Evolutionary conservation across 768 basidiomycete genomes (phyloP).

Genomic region (Auriculariales sp.): DNA sequence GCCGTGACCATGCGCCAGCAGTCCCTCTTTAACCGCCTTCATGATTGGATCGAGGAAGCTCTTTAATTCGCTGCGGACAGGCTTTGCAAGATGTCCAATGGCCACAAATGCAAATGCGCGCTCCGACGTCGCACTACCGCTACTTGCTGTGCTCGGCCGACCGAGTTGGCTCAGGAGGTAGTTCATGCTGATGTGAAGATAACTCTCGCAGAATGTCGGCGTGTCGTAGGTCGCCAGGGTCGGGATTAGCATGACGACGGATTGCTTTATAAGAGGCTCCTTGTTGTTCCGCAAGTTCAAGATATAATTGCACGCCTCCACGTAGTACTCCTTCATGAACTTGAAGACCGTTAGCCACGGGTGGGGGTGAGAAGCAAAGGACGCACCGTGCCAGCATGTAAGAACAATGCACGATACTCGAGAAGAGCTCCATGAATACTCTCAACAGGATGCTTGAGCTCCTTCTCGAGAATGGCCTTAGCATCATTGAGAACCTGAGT

Average conservation of each 20-base stretch:
- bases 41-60: constrained; percentile 88
- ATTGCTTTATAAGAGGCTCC: constrained; percentile 78
- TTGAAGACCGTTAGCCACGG: constrained; percentile 13
- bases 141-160: no score
- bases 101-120: constrained; percentile 89
- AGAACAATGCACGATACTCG: constrained; percentile 79
- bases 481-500: constrained; percentile 84
- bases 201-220: constrained; percentile 79
- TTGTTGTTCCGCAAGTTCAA: constrained; percentile 77
- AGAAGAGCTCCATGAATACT: constrained; percentile 85
- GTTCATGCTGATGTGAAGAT: constrained; percentile 86
- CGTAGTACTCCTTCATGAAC: constrained; percentile 82
- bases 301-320: constrained; percentile 80
- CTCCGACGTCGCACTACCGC: no score
- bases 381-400: constrained; percentile 89
- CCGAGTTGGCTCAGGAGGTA: constrained; percentile 79
- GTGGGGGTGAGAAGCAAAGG: neutral
- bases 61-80: constrained; percentile 90
- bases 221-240: constrained; percentile 91
- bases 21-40: constrained; percentile 73
- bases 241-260: constrained; percentile 92
- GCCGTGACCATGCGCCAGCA: constrained; percentile 45
- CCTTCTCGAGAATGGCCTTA: constrained; percentile 48
- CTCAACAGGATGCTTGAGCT: constrained; percentile 49
- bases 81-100: constrained; percentile 86